Conservation (phyloP, 2,329 filamentous ascomycete genomes). For the Cadophora sp. region DNA sequence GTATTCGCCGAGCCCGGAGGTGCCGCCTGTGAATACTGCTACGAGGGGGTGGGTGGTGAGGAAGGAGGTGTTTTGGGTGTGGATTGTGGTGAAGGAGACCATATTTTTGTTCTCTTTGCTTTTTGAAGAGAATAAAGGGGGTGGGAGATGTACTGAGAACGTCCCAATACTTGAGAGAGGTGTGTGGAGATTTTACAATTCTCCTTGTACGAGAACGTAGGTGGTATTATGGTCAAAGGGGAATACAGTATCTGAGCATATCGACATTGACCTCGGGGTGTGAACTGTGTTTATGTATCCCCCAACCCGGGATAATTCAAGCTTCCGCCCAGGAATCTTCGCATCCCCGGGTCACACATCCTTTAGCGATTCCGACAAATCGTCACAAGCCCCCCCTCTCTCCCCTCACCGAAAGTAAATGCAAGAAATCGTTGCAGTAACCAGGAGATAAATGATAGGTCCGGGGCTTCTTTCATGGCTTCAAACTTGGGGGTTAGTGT, state of each 20-base stretch:
- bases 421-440: background rate
- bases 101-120: background rate
- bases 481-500: background rate
- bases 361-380: background rate
- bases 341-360: background rate
- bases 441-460: no score
- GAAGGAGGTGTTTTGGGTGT: slow-evolving; percentile 16
- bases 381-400: no score
- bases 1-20: slow-evolving; percentile 23
- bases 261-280: background rate
- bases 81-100: slow-evolving; percentile 18
- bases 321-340: background rate
- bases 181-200: no score
- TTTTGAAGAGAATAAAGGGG: background rate
- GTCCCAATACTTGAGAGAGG: background rate
- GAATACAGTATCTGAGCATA: no score
- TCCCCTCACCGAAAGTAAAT: background rate
- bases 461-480: background rate
- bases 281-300: background rate
- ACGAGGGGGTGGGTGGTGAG: slow-evolving; percentile 22
- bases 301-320: background rate
- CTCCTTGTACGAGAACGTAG: no score
- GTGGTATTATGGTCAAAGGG: no score
- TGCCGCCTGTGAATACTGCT: slow-evolving; percentile 27
- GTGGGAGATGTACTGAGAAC: background rate